Evolutionary conservation across 148 eudicot genomes (phyloP).

Genomic region (Vaccinium corymbosum): DNA sequence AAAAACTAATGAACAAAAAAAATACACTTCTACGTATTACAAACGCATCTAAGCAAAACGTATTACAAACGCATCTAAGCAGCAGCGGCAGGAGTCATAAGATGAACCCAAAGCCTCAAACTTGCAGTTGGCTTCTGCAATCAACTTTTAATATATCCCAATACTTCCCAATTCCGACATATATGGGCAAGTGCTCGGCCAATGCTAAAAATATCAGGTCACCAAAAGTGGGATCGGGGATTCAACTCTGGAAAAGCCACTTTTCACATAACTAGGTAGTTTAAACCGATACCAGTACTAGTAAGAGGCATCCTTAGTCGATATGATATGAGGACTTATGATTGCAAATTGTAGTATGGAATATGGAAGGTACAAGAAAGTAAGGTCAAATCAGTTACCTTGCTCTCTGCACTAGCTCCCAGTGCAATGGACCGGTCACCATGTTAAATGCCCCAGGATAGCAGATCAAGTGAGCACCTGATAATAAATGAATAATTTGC

Average conservation of each 20-base stretch:
- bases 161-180: not conserved
- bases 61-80: too few relatives aligned
- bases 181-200: not conserved
- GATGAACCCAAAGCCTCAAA: not conserved
- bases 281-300: not conserved
- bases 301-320: not conserved
- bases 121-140: slow-evolving; percentile 6
- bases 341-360: not conserved
- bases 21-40: not conserved
- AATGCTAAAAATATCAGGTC: not conserved
- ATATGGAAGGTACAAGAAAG: not conserved
- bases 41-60: not conserved
- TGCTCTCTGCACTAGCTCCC: slow-evolving; percentile 97
- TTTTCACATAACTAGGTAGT: not conserved
- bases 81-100: not conserved
- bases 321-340: not conserved
- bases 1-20: not conserved
- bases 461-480: slow-evolving; percentile 92
- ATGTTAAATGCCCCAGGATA: slow-evolving; percentile 99
- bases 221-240: not conserved
- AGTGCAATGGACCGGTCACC: slow-evolving; percentile 97
- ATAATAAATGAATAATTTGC: not conserved
- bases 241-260: not conserved
- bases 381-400: slow-evolving; percentile 38
- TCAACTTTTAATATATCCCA: not conserved